phyloP scores from a whole-genome alignment of 2,329 filamentous ascomycete species.

The Neoarthrinium moseri region DNA sequence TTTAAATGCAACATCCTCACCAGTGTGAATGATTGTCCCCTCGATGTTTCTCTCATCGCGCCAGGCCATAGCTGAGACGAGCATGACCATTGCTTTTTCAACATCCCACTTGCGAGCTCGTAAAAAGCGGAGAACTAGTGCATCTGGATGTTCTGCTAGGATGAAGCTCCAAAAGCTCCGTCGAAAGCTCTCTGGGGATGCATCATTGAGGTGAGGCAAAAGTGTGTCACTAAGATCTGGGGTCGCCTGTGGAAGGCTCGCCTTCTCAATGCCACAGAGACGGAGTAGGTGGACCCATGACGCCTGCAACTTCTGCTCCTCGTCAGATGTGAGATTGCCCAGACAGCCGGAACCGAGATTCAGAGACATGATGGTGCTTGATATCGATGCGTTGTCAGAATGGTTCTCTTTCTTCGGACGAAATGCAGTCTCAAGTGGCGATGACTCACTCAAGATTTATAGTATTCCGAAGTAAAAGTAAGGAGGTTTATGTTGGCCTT shows the following conservation, averaged over 20 bases:
- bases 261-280: conserved; percentile 26
- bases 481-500: too few relatives aligned
- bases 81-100: conserved; percentile 35
- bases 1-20: conserved; percentile 30
- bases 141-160: conserved; percentile 35
- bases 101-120: conserved; percentile 40
- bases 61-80: conserved; percentile 36
- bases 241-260: background rate
- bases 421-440: too few relatives aligned
- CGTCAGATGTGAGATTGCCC: background rate
- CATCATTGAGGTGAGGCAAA: conserved; percentile 11
- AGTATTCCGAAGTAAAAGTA: too few relatives aligned
- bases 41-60: conserved; percentile 31
- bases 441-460: too few relatives aligned
- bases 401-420: too few relatives aligned
- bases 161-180: conserved; percentile 25
- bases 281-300: conserved; percentile 1
- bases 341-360: background rate
- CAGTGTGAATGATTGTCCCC: conserved; percentile 28
- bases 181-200: conserved; percentile 13
- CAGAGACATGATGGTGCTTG: too few relatives aligned
- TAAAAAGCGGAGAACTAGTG: conserved; percentile 36
- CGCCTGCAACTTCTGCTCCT: conserved; percentile 3
- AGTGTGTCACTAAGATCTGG: conserved; percentile 63
- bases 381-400: too few relatives aligned